phyloP scores from a whole-genome alignment of 2,329 filamentous ascomycete genomes.

The Xylaria sp. region DNA sequence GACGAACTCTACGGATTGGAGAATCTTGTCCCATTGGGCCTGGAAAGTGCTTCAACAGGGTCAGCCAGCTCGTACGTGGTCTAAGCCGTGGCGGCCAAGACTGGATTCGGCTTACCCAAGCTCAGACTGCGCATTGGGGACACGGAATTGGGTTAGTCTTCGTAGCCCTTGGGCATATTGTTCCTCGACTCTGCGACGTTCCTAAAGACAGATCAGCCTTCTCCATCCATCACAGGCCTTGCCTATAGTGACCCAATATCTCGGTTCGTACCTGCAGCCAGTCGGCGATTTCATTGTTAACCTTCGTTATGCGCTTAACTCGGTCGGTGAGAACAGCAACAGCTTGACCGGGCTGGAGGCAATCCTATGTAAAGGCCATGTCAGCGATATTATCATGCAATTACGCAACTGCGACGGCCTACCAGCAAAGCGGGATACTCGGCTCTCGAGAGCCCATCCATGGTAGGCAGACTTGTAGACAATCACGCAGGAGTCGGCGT shows the following conservation, averaged over 20 bases:
- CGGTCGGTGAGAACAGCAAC: conserved; percentile 86
- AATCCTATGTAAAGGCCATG: conserved; percentile 66
- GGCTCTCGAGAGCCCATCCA: conserved; percentile 82
- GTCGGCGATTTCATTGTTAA: conserved; percentile 93
- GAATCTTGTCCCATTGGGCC: conserved; percentile 87
- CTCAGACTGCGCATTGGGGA: conserved; percentile 80
- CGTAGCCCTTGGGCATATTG: conserved; percentile 84
- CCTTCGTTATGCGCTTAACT: conserved; percentile 83
- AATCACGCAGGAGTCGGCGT: conserved; percentile 48
- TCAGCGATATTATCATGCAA: conserved; percentile 32
- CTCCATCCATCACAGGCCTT: not conserved
- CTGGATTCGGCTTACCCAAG: conserved; percentile 75
- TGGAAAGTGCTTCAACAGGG: conserved; percentile 79
- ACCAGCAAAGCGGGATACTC: conserved; percentile 97
- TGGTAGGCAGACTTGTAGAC: conserved; percentile 53
- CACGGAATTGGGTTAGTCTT: conserved; percentile 79
- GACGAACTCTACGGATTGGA: conserved; percentile 80
- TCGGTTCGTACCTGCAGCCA: conserved; percentile 83
- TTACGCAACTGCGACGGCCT: conserved; percentile 54
- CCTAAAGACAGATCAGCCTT: conserved; percentile 63
- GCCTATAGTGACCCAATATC: not conserved
- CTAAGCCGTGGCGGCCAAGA: not conserved
- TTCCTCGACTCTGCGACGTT: conserved; percentile 92
- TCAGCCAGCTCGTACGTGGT: conserved; percentile 33
- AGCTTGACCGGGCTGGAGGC: conserved; percentile 83